phyloP scores from a whole-genome alignment of 345 rosid species.

The Cardamine chenopodiifolia region DNA sequence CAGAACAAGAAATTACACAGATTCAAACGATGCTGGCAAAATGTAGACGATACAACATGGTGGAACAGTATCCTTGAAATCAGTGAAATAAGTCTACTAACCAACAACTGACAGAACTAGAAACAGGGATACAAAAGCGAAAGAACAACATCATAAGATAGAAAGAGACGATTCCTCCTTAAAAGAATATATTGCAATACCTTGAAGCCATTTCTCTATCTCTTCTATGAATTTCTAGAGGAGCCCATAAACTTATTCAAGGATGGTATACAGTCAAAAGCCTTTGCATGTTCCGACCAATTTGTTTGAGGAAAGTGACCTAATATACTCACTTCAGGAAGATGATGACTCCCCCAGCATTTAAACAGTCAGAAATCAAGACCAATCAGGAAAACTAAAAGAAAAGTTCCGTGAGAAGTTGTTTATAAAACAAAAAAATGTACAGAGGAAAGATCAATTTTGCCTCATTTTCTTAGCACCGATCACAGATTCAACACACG shows the following conservation, averaged over 20 bases:
- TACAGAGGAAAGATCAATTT: constrained; percentile 25
- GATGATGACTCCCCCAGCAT: constrained; percentile 46
- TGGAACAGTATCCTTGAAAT: neutral
- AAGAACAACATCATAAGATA: neutral
- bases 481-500: constrained; percentile 42
- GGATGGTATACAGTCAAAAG: constrained; percentile 47
- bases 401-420: neutral
- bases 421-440: neutral
- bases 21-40: constrained; percentile 16
- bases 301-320: constrained; percentile 60
- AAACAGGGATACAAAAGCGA: neutral
- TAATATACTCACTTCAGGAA: constrained; percentile 38
- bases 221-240: constrained; percentile 52
- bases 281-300: constrained; percentile 62
- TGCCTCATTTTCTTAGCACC: constrained; percentile 40
- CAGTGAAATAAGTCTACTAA: neutral
- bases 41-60: neutral
- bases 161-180: neutral
- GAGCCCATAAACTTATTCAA: constrained; percentile 54
- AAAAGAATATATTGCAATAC: constrained; percentile 29
- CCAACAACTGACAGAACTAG: constrained; percentile 5
- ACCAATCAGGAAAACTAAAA: constrained; percentile 10
- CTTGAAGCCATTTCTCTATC: constrained; percentile 47
- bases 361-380: neutral
- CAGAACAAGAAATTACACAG: constrained; percentile 13